These are phyloP conservation scores for Sanghuangporus weigelae DNA, from an alignment of 1,284 basidiomycete species.

Conservation along the genomic window DNA sequence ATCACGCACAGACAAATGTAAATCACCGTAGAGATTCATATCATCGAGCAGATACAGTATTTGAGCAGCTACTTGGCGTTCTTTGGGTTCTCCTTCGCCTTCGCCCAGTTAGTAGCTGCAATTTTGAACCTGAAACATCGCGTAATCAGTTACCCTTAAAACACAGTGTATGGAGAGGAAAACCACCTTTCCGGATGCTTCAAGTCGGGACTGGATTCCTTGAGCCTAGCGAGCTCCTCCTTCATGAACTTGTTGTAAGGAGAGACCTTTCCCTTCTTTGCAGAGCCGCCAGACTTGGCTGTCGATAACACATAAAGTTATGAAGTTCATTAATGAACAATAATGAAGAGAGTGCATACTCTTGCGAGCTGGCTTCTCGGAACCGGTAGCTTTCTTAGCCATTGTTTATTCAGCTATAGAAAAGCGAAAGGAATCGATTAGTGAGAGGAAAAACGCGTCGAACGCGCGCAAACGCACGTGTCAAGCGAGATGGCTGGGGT, in stretches of 20 bases:
- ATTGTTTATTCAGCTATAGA: conserved; percentile 19
- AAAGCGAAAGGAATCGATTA: conserved; percentile 2
- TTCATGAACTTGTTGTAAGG: conserved; percentile 77
- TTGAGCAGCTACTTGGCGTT: conserved; percentile 21
- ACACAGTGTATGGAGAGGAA: conserved; percentile 7
- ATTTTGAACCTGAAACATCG: conserved; percentile 55
- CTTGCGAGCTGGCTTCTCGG: conserved; percentile 32
- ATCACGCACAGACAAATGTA: neutral
- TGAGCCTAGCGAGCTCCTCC: conserved; percentile 64
- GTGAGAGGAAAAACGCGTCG: conserved; percentile 16
- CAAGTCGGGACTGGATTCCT: conserved; percentile 64
- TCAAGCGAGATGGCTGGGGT: conserved; percentile 9
- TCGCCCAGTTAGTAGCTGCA: conserved; percentile 74
- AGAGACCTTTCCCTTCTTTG: conserved; percentile 49
- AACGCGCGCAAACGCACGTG: conserved; percentile 12
- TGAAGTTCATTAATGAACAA: conserved; percentile 14
- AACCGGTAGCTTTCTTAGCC: conserved; percentile 24
- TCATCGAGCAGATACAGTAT: conserved; percentile 19
- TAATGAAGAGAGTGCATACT: conserved; percentile 15
- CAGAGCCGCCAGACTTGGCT: conserved; percentile 35
- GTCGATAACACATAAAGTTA: conserved; percentile 5
- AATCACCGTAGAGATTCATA: neutral
- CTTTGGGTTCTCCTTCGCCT: conserved; percentile 62
- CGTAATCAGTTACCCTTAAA: neutral
- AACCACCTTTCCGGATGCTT: conserved; percentile 65